A percentile compares a stretch with the other conserved stretches of the same genome.
These are phyloP conservation scores for Sphagnum contortum DNA, from an alignment of 225 moss, liverwort and hornwort genomes.

Conservation along the genomic window DNA sequence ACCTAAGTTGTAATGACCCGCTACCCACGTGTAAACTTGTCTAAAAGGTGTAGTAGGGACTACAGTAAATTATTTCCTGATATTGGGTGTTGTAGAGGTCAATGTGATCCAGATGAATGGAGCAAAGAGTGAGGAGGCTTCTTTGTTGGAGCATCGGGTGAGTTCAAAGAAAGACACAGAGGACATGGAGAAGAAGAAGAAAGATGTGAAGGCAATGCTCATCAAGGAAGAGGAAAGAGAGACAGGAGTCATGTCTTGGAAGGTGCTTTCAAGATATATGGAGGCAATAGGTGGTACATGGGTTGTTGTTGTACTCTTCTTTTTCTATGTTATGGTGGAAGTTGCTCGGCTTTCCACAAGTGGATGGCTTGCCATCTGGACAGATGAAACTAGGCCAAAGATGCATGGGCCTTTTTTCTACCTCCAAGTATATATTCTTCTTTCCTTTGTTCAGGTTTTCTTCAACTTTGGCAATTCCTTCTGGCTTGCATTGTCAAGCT, in stretches of 20 bases:
- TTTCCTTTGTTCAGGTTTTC: slow-evolving; percentile 62
- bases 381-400: slow-evolving; percentile 39
- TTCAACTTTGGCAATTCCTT: slow-evolving; percentile 54
- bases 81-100: too few relatives aligned
- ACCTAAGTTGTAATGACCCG: too few relatives aligned
- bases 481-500: slow-evolving; percentile 57
- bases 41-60: too few relatives aligned
- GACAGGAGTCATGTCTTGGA: slow-evolving; percentile 49
- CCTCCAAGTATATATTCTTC: slow-evolving; percentile 45
- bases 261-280: slow-evolving; percentile 49
- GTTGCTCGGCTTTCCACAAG: slow-evolving; percentile 56
- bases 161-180: slow-evolving; percentile 21
- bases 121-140: not conserved
- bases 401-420: slow-evolving; percentile 38
- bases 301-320: slow-evolving; percentile 50
- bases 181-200: slow-evolving; percentile 29
- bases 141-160: slow-evolving; percentile 17
- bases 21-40: too few relatives aligned
- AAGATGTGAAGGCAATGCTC: slow-evolving; percentile 35
- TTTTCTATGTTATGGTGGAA: slow-evolving; percentile 50
- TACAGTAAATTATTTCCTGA: too few relatives aligned
- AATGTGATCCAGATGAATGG: too few relatives aligned
- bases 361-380: slow-evolving; percentile 67
- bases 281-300: slow-evolving; percentile 47
- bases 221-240: slow-evolving; percentile 70